phyloP scores from a whole-genome alignment of 139 green algal genomes.

The Closterium sp. region DNA sequence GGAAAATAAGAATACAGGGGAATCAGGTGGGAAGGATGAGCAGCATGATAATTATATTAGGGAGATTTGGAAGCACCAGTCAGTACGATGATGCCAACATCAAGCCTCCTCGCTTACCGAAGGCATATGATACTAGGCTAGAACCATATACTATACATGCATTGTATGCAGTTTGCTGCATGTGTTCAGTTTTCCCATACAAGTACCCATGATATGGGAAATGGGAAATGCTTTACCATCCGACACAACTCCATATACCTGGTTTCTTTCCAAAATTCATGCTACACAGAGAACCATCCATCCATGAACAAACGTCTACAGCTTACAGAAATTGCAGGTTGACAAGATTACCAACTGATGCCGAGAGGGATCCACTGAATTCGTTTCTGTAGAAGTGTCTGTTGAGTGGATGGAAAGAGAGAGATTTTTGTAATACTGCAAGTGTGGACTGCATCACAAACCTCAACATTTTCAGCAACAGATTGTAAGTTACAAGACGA shows the following conservation, averaged over 20 bases:
- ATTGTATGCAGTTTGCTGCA: too few relatives aligned
- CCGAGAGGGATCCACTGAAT: background rate
- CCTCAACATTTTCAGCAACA: background rate
- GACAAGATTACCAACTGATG: background rate
- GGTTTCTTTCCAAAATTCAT: too few relatives aligned
- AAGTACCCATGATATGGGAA: too few relatives aligned
- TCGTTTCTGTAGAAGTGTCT: background rate
- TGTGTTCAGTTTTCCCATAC: too few relatives aligned
- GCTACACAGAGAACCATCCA: background rate
- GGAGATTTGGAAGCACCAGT: background rate
- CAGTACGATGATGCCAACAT: background rate
- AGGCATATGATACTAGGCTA: too few relatives aligned
- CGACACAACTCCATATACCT: too few relatives aligned
- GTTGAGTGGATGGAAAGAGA: background rate
- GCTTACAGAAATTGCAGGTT: background rate
- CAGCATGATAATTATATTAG: too few relatives aligned
- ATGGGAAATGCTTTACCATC: too few relatives aligned
- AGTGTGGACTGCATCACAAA: background rate
- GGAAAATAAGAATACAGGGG: background rate
- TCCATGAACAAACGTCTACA: background rate
- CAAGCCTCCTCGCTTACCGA: too few relatives aligned
- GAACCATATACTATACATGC: too few relatives aligned
- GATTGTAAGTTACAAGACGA: background rate
- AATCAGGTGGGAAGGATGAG: background rate
- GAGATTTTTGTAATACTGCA: background rate